Base-by-base conservation (phyloP, 208 protist species). In the Crithidia brevicula region DNA sequence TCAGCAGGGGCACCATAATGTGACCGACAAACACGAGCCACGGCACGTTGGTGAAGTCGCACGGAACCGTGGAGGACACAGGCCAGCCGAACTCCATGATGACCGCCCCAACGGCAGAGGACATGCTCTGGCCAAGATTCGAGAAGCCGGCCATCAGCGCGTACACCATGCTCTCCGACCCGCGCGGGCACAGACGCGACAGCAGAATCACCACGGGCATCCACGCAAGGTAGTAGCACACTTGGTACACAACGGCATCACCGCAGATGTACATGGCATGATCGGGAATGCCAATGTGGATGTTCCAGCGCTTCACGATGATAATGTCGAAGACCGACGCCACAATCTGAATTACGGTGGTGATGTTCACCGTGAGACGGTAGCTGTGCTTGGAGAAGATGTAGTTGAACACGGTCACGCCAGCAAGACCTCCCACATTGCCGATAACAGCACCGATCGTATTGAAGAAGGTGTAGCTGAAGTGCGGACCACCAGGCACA, bases 91-190 rank as follows among this genome's bases (percentile, higher is more conserved):
- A 72, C 47, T 83, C 69, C 67, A 90, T 81, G 15, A 91, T 34
- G 13, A 86, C 31, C 33, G 72, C 68, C 9, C 82, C 88, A 38
- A 88, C 68, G 2, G 72, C 49, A 3, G 42, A 33, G 5, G 81
- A 68, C 20, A 86, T 78, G 20, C 66, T 57, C 68, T 72, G 64
- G n/a, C 85, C 89, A 40, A 95, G 80, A 69, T 92, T 91, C 16
- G 81, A 67, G 60, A 86, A 91, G 18, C 90, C 90, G 13, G 85
- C 90, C 36, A 95, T 69, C 4, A 95, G 67, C 23, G 90, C 82
- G 45, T 86, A 92, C 53, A 92, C 76, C 62, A 85, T 92, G 10
- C 64, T 74, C 72, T 95, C 85, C 52, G 86, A 81, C 34, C 82
- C 86, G 42, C 79, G 83, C 30, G 91, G 88, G 71, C 88, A 94